Percentiles rank a stretch among this genome's conserved stretches.
phyloP scores from a whole-genome alignment of 169 alveolate genomes.

The Cystoisospora suis region DNA sequence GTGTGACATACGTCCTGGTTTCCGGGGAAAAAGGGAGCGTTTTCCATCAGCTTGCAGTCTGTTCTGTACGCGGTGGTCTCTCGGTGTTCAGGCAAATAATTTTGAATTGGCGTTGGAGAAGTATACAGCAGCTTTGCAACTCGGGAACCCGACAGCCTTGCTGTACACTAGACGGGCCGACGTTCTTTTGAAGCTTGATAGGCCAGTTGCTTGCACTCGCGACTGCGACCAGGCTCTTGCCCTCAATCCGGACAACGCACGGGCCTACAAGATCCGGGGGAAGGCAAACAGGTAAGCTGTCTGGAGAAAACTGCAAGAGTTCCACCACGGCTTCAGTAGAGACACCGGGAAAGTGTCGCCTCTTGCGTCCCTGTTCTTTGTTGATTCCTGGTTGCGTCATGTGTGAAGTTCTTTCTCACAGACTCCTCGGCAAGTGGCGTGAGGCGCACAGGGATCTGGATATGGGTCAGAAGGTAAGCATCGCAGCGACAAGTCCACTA shows the following conservation, averaged over 20 bases:
- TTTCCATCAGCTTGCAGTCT: too few relatives aligned
- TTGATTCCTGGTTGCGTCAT: too few relatives aligned
- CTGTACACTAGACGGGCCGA: constrained; percentile 79
- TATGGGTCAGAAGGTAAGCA: constrained; percentile 76
- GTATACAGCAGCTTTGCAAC: constrained; percentile 68
- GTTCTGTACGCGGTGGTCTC: too few relatives aligned
- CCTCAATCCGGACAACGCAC: constrained; percentile 77
- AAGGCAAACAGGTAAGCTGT: constrained; percentile 74
- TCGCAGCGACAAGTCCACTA: too few relatives aligned
- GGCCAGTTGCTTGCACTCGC: constrained; percentile 75
- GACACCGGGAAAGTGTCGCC: too few relatives aligned
- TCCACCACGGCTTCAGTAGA: too few relatives aligned
- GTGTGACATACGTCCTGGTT: too few relatives aligned
- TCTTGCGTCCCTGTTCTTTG: too few relatives aligned
- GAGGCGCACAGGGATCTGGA: constrained; percentile 78
- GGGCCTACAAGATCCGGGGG: constrained; percentile 76
- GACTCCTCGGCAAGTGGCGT: constrained; percentile 75
- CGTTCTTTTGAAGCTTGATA: constrained; percentile 68
- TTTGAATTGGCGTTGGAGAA: constrained; percentile 67
- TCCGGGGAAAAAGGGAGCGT: too few relatives aligned
- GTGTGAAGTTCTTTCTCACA: constrained; percentile 4
- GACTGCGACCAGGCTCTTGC: constrained; percentile 79
- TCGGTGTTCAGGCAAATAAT: constrained; percentile 63
- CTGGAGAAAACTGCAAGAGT: too few relatives aligned
- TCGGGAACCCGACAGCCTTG: constrained; percentile 79